Percentiles rank a stretch among this genome's conserved stretches.
These are phyloP conservation scores for Cyathus striatus DNA, from an alignment of 768 basidiomycete species.

Conservation along the genomic window DNA sequence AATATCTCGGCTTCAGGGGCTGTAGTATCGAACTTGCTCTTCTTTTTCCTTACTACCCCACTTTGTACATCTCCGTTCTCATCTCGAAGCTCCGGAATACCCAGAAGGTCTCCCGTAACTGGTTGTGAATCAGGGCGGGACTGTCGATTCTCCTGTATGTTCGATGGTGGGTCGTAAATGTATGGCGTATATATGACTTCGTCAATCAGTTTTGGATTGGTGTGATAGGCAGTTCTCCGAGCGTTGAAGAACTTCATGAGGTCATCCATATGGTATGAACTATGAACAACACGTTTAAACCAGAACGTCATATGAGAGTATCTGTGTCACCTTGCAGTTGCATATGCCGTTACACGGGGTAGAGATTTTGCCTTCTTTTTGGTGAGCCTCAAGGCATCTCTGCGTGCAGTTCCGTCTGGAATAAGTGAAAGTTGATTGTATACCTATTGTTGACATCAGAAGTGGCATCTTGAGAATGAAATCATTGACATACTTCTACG, in stretches of 20 bases:
- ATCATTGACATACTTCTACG: conserved; percentile 27
- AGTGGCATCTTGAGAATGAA: conserved; percentile 2
- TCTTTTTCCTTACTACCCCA: conserved; percentile 40
- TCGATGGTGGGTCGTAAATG: conserved; percentile 55
- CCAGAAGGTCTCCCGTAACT: conserved; percentile 70
- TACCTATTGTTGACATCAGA: too few species aligned
- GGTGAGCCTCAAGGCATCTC: conserved; percentile 85
- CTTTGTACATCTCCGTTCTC: conserved; percentile 23
- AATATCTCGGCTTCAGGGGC: conserved; percentile 84
- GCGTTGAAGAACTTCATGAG: conserved; percentile 89
- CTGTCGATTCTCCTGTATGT: conserved; percentile 21
- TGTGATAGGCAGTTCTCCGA: conserved; percentile 75
- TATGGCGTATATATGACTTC: conserved; percentile 95
- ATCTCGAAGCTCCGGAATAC: conserved; percentile 63
- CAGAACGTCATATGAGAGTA: neutral
- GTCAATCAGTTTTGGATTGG: conserved; percentile 84
- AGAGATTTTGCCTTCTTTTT: conserved; percentile 93
- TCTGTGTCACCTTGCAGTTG: conserved; percentile 73
- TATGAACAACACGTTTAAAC: conserved; percentile 20
- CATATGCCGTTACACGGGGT: conserved; percentile 94
- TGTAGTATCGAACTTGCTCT: conserved; percentile 63
- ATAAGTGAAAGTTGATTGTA: conserved; percentile 93
- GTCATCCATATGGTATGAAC: conserved; percentile 85
- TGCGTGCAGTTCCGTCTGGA: conserved; percentile 88
- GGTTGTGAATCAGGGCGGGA: conserved; percentile 20